Evolutionary conservation across 2,329 filamentous ascomycete species (phyloP), one percentile per base, ranked within the genome.

Genomic region (Amesomyces nigricolor): DNA sequence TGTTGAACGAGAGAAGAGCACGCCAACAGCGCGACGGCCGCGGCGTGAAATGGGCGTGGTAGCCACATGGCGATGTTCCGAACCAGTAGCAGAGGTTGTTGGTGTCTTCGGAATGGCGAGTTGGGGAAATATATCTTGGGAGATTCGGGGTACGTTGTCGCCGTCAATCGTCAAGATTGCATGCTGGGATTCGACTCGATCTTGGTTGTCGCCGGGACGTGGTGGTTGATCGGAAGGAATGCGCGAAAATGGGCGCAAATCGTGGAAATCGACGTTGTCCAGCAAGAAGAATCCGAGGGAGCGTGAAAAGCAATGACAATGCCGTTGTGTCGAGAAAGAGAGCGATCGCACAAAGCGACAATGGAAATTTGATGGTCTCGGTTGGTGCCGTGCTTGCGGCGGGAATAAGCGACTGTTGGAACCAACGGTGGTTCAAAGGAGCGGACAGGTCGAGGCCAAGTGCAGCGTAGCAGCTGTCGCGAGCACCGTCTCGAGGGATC

Each of bases 11-110:
- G 67, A 51, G 73, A 55, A 13, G 68, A 64, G 45, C 66, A 58
- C 30, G 60, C 72, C 59, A 76, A 63, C 66, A 75, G 72, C 68
- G 68, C 69, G 45, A 70, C 43, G 56, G 72, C 72, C 47, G 72
- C 63, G 45, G 59, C 29, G 48, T 63, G 55, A 44, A 67, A 58
- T 44, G 64, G 64, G 48, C 57, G 64, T 50, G 65, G 61, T 39
- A 64, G 51, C 62, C 65, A 60, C 62, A 65, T 67, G 42, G 53
- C 56, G 40, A 48, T 47, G 22, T 52, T 40, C 32, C 3, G 11
- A 35, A 10, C 11, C 32, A 7, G 32, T 9, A 13, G 32, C 8
- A 35, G 32, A 11, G 32, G 3, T 35, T 13, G 6, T 35, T 35
- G 9, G 32, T 35, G 9, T 3, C 11, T 9, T 35, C 9, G 32